Base-by-base conservation (phyloP, 1,139 yeast genomes). In the Chernovozyma sophiae-reginae region DNA sequence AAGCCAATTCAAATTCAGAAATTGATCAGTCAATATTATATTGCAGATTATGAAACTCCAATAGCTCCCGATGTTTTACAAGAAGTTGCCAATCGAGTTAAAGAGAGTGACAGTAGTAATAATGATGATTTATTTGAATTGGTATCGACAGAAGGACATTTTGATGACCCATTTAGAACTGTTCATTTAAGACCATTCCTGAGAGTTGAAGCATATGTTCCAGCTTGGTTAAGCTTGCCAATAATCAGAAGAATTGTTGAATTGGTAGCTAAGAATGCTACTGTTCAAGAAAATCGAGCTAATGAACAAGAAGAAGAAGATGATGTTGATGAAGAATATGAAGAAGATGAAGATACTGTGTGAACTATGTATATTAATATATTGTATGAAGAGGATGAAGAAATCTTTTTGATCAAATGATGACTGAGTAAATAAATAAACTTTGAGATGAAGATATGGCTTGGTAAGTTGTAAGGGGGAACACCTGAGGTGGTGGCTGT, bases 21-120 rank as follows among this genome's bases (percentile, higher is more conserved):
- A 62, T 72, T 92, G 56, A 83, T 92, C 48, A 77, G 92, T 25
- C 95, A 86, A 58, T 94, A 94, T 58, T 81, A 80, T 46, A 86
- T 85, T 46, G 96, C 97, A 13, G 98, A 92, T 57, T 94, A 92
- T 56, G 99, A 92, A 66, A 80, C 90, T 12, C 97, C 98, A 33
- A 82, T 92, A 44, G 83, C 95, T 16, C 82, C 89, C 32, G 86
- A 81, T 41, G 90, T 90, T 40, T 72, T 87, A 46, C 81, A 83
- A 52, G 82, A 81, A 20, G 89, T 92, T 40, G 95, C 97, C 11
- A 83, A 85, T 48, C 78, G 80, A 53, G 97, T 90, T 29, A 84
- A 83, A 63, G 74, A 77, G 37, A 75, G 72, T 39, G 80, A 79
- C 39, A 62, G 69, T 10, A 64, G 70, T 30, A 73, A 74, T 35